Percentiles rank a stretch among this genome's conserved stretches.
phyloP scores from a whole-genome alignment of 2,329 filamentous ascomycete genomes.

The Exserohilum rostratum region DNA sequence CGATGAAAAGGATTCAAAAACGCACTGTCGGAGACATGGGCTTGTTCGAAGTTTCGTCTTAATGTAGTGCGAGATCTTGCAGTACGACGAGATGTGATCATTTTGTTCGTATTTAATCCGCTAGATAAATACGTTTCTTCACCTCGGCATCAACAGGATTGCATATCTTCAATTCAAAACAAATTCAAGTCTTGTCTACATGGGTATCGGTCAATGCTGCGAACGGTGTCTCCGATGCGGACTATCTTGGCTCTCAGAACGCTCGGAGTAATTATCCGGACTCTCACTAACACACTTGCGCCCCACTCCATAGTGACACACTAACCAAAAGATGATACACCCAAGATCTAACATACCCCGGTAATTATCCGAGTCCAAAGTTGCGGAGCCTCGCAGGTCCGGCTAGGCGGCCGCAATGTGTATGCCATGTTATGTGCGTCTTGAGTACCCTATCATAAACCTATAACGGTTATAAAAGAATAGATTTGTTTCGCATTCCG shows the following conservation, averaged over 20 bases:
- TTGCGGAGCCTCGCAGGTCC: not conserved
- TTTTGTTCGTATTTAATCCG: not conserved
- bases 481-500: not conserved
- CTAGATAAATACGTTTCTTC: not conserved
- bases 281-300: not conserved
- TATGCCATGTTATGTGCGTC: not conserved
- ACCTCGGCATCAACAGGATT: not conserved
- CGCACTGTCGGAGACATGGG: not conserved
- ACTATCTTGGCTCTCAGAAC: not conserved
- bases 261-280: not conserved
- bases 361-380: not conserved
- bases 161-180: not conserved
- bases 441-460: not conserved
- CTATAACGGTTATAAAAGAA: not conserved
- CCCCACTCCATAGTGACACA: not conserved
- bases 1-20: not conserved
- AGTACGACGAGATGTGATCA: not conserved
- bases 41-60: not conserved
- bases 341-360: not conserved
- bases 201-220: not conserved
- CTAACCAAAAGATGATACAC: not conserved
- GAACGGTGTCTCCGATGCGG: not conserved
- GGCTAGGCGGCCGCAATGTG: not conserved
- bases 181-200: not conserved
- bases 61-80: not conserved